A percentile compares a stretch with the other conserved stretches of the same genome.
phyloP scores from a whole-genome alignment of 75 land plant genomes.

The Cupressus sempervirens region DNA sequence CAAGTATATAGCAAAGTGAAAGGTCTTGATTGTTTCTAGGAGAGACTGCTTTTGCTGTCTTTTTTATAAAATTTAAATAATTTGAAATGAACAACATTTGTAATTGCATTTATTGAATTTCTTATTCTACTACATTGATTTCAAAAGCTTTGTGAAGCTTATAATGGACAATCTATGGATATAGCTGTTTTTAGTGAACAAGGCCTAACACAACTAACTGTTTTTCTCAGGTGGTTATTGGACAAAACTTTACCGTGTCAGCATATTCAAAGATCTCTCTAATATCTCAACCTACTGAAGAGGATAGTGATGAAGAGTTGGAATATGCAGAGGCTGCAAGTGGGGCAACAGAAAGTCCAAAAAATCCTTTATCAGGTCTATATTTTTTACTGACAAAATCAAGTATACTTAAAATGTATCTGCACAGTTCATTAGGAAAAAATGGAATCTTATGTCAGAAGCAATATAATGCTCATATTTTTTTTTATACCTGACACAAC shows the following conservation, averaged over 20 bases:
- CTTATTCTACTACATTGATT: background rate
- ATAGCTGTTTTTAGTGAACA: background rate
- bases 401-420: background rate
- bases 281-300: constrained; percentile 70
- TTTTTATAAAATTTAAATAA: background rate
- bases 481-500: background rate
- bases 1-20: background rate
- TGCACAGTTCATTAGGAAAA: background rate
- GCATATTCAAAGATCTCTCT: constrained; percentile 89
- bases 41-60: background rate
- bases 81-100: background rate
- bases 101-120: background rate
- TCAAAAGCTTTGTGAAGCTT: background rate
- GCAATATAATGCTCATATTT: background rate
- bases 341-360: constrained; percentile 41
- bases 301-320: constrained; percentile 94
- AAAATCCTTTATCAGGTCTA: constrained; percentile 19
- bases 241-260: constrained; percentile 65
- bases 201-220: background rate
- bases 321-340: constrained; percentile 81
- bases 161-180: background rate
- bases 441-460: background rate
- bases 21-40: background rate
- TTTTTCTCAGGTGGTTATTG: constrained; percentile 69
- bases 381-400: background rate